Evolutionary conservation across 306 rosid genomes (phyloP).

Genomic region (Morella rubra): DNA sequence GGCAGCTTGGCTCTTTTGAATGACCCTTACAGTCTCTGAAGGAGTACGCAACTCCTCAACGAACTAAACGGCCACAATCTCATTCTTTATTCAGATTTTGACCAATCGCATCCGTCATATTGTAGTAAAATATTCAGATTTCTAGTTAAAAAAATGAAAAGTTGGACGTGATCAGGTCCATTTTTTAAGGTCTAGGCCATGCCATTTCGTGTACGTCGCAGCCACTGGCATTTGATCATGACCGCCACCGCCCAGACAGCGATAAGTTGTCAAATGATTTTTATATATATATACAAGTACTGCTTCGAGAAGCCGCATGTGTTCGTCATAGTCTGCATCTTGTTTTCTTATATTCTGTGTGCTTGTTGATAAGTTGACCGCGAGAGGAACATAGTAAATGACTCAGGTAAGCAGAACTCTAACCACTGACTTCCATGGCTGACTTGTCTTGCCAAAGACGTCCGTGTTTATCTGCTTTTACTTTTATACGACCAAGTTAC

Average conservation of each 20-base stretch:
- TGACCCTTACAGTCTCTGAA: conserved; percentile 36
- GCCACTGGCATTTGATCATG: conserved; percentile 13
- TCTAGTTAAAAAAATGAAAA: not conserved
- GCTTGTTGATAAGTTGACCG: not conserved
- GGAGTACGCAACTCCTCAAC: conserved; percentile 29
- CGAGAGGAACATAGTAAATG: too few species aligned
- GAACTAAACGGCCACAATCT: conserved; percentile 26
- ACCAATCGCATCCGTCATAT: not conserved
- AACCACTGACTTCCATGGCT: too few species aligned
- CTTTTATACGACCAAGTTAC: too few species aligned
- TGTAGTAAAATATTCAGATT: not conserved
- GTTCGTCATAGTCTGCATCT: not conserved
- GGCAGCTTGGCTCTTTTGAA: not conserved
- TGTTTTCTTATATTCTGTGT: not conserved
- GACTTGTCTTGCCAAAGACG: too few species aligned
- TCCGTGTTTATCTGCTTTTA: too few species aligned
- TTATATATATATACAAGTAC: not conserved
- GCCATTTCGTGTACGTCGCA: not conserved
- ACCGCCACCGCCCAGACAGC: conserved; percentile 6
- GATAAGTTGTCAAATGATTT: conserved; percentile 1
- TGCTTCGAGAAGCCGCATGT: conserved; percentile 34
- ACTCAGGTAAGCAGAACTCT: too few species aligned
- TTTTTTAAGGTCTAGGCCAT: not conserved
- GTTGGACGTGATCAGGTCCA: not conserved
- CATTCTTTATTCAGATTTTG: not conserved